These are phyloP conservation scores for Starmera dryadoides DNA, from an alignment of 805 yeast species.

Conservation along the genomic window DNA sequence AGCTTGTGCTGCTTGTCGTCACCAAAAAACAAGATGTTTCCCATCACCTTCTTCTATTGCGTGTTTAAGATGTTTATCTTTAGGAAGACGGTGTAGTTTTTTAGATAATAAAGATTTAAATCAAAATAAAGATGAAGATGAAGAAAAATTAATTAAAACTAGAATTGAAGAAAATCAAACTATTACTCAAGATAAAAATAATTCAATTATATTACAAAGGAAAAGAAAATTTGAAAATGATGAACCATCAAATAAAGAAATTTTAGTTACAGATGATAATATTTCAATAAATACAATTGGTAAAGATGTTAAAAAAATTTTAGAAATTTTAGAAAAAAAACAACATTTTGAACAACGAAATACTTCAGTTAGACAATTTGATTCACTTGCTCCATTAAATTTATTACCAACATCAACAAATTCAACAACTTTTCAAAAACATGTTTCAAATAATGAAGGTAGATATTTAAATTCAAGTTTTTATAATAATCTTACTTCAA, in stretches of 20 bases:
- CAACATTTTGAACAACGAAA: background rate
- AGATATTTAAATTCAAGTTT: background rate
- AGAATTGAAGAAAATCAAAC: background rate
- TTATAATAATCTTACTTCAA: background rate
- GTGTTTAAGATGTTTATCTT: conserved; percentile 53
- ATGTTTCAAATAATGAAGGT: background rate
- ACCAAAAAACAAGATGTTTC: conserved; percentile 56
- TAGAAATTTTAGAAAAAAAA: background rate
- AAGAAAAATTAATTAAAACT: conserved; percentile 6
- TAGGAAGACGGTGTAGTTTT: conserved; percentile 47
- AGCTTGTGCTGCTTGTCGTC: conserved; percentile 51
- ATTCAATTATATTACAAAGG: background rate
- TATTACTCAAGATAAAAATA: too few relatives aligned
- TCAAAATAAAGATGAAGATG: background rate
- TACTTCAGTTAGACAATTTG: background rate
- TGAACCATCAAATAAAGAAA: too few relatives aligned
- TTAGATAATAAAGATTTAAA: conserved; percentile 20
- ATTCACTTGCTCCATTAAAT: background rate
- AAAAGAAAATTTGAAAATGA: background rate
- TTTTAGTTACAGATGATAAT: too few relatives aligned
- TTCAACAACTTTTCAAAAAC: background rate
- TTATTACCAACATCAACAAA: background rate
- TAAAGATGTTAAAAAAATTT: background rate
- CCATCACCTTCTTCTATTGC: conserved; percentile 36
- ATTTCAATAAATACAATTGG: too few relatives aligned